A percentile compares a stretch with the other conserved stretches of the same genome.
Conservation (phyloP, 2,329 filamentous ascomycete genomes). For the Pseudogymnoascus sp. region DNA sequence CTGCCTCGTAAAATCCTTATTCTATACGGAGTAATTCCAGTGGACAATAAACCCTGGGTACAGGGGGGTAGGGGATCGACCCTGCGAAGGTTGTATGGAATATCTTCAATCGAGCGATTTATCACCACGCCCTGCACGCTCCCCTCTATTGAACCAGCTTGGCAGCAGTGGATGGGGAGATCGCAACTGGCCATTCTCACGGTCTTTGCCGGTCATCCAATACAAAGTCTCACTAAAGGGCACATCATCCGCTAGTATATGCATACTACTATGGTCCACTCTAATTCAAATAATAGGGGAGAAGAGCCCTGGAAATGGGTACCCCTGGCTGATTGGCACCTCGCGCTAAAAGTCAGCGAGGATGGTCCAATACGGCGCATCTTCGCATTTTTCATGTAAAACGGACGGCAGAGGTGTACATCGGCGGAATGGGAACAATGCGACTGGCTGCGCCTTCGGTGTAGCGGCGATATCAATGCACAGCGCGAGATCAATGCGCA, state of each 20-base stretch:
- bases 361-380: neutral
- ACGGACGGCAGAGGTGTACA: neutral
- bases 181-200: neutral
- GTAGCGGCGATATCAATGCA: neutral
- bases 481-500: neutral
- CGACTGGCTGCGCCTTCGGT: neutral
- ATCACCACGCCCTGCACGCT: neutral
- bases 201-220: neutral
- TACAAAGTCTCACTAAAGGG: neutral
- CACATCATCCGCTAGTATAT: neutral
- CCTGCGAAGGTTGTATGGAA: neutral
- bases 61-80: neutral
- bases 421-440: neutral
- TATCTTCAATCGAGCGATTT: neutral
- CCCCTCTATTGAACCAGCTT: neutral
- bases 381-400: neutral
- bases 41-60: neutral
- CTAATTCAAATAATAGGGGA: neutral
- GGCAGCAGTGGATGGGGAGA: neutral
- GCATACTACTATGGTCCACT: neutral
- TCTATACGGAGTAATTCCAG: neutral
- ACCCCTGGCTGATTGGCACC: too few species aligned
- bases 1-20: neutral
- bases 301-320: neutral
- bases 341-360: neutral